A percentile compares a stretch with the other conserved stretches of the same genome.
Conservation (phyloP, 2,329 filamentous ascomycete genomes). For the Alternaria sp. region DNA sequence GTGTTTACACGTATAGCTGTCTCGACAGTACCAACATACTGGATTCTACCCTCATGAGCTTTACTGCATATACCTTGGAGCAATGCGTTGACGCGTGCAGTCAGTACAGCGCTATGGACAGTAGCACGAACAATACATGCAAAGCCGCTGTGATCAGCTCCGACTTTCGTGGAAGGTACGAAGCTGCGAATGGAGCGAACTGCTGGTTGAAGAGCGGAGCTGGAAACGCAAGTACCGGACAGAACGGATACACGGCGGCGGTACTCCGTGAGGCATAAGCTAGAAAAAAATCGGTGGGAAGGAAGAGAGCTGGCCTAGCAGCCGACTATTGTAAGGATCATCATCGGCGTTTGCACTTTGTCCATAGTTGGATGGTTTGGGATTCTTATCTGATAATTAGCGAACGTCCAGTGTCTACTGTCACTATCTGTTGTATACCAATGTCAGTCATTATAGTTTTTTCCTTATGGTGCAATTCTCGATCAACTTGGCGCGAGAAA, state of each 20-base stretch:
- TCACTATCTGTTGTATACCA: neutral
- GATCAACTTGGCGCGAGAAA: neutral
- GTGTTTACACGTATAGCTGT: constrained; percentile 11
- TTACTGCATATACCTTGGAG: constrained; percentile 13
- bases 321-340: neutral
- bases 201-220: constrained; percentile 9
- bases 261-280: neutral
- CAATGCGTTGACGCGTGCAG: constrained; percentile 16
- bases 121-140: neutral
- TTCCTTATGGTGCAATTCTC: neutral
- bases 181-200: constrained; percentile 6
- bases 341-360: neutral
- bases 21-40: constrained; percentile 14
- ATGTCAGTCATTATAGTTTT: neutral
- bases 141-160: constrained; percentile 8
- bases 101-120: constrained; percentile 12
- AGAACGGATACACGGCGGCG: constrained; percentile 7
- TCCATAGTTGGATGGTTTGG: neutral
- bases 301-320: neutral
- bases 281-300: neutral
- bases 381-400: neutral
- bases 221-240: neutral
- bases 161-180: constrained; percentile 1
- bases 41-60: constrained; percentile 1
- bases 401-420: neutral